These are phyloP conservation scores for Tricholoma furcatifolium DNA, from an alignment of 768 basidiomycete genomes.

Conservation along the genomic window DNA sequence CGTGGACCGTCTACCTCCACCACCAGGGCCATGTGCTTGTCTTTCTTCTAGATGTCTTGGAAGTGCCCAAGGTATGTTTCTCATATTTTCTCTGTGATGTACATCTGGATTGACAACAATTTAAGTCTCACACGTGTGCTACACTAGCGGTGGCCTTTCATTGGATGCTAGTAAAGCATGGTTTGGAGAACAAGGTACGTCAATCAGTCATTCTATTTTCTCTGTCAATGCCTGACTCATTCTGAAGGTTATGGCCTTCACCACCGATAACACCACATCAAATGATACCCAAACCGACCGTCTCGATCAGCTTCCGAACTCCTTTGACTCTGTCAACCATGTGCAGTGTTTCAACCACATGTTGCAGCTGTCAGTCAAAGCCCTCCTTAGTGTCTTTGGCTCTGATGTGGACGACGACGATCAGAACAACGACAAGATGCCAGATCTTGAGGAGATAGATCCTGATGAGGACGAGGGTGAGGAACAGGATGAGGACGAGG, in stretches of 20 bases:
- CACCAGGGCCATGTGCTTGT: too few relatives aligned
- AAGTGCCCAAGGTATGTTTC: slow-evolving; percentile 20
- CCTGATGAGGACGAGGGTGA: background rate
- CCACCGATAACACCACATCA: slow-evolving; percentile 7
- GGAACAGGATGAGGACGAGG: background rate
- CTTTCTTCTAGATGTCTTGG: slow-evolving; percentile 28
- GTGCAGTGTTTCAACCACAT: background rate
- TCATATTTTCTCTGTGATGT: background rate
- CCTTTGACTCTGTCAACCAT: background rate
- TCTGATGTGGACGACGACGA: background rate
- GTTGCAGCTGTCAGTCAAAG: background rate
- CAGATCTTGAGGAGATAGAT: background rate
- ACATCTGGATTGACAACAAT: background rate
- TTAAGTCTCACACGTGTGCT: slow-evolving; percentile 21
- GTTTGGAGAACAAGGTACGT: too few relatives aligned
- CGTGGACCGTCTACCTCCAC: too few relatives aligned
- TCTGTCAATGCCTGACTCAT: background rate
- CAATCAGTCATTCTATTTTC: background rate
- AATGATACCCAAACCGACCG: background rate
- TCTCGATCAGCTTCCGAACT: background rate
- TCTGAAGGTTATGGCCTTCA: slow-evolving; percentile 16
- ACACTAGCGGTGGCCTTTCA: slow-evolving; percentile 19
- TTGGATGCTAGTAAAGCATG: too few relatives aligned
- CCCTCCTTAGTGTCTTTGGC: background rate
- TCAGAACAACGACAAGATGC: background rate